phyloP scores from a whole-genome alignment of 371 early-diverging fungal genomes.

The Blakeslea trispora region DNA sequence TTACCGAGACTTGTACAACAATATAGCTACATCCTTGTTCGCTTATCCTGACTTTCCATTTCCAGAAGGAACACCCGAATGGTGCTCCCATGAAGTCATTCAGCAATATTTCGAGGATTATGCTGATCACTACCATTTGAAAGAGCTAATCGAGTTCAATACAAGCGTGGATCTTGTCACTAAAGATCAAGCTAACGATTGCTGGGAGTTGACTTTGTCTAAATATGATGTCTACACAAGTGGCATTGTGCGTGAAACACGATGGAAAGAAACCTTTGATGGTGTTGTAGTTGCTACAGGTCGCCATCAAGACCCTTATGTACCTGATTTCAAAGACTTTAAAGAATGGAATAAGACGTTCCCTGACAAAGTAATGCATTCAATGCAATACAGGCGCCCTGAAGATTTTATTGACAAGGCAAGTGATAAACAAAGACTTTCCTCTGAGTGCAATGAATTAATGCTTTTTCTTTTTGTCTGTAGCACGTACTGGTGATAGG shows the following conservation, averaged over 20 bases:
- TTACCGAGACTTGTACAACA: conserved; percentile 25
- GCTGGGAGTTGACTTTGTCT: conserved; percentile 25
- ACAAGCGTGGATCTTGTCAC: conserved; percentile 24
- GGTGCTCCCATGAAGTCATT: background rate
- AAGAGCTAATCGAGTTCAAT: conserved; percentile 24
- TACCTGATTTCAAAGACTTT: conserved; percentile 36
- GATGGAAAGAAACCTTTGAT: conserved; percentile 41
- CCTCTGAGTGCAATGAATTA: no score
- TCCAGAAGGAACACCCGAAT: conserved; percentile 3
- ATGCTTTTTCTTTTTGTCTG: background rate
- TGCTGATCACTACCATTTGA: conserved; percentile 13
- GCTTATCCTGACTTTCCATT: conserved; percentile 16
- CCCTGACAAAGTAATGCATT: conserved; percentile 33
- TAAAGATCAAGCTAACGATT: conserved; percentile 14
- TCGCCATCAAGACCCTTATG: conserved; percentile 30
- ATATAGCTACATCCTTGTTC: conserved; percentile 6
- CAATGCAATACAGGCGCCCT: conserved; percentile 40
- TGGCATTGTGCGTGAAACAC: conserved; percentile 14
- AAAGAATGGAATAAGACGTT: conserved; percentile 28
- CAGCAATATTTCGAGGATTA: conserved; percentile 15
- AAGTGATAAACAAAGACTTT: conserved; percentile 8
- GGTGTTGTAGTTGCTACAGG: conserved; percentile 45
- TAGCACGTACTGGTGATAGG: conserved; percentile 47
- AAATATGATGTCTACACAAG: conserved; percentile 18
- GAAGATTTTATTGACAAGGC: conserved; percentile 40